Base-by-base conservation (phyloP, 2,329 filamentous ascomycete genomes). In the Westerdykella ornata region DNA sequence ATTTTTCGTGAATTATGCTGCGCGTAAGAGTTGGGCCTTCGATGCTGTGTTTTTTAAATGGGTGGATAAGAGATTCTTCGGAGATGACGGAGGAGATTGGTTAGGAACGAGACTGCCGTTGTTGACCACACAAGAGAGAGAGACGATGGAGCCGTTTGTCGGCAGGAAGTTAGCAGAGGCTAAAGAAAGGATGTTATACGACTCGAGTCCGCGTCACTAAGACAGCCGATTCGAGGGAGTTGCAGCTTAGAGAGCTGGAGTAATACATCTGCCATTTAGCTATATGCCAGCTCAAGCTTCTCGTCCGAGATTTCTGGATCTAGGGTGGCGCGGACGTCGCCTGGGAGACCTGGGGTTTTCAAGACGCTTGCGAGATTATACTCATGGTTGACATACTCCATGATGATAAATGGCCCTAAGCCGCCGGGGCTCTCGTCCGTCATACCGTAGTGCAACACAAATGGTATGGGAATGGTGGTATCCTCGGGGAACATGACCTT, bases 251-350 rank as follows among this genome's bases (percentile, higher is more conserved):
- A 63, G 1, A 74, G 53, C 39, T 70, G 59, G 3, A 74, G 53
- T 15, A 72, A 12, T 33, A 68, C 67, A 4, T 51, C 51, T 12
- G 70, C 70, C 42, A 73, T 59, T 44, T 73, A 59, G 2, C 53
- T 38, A 46, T 72, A 73, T 1, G 69, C 42, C 5, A 47, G 40
- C 39, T 60, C 44, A 0, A 71, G 59, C 26, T 54, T 62, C 4
- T 54, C 43, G 20, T 67, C 51, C 29, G 44, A 42, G 16, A 72
- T 59, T 13, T 62, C 45, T 4, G 4, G 70, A 51, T 18, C 70
- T 49, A 37, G 65, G 41, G 30, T 49, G n/a, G 26, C 62, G 18
- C 43, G 38, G 8, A 65, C 56, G 15, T 59, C 39, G 33, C 36
- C 35, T 11, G 43, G 31, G 13, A 47, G 44, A 1, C 38, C 46